These are phyloP conservation scores for Nakazawaea anatomiae DNA, from an alignment of 805 yeast genomes.

Conservation along the genomic window DNA sequence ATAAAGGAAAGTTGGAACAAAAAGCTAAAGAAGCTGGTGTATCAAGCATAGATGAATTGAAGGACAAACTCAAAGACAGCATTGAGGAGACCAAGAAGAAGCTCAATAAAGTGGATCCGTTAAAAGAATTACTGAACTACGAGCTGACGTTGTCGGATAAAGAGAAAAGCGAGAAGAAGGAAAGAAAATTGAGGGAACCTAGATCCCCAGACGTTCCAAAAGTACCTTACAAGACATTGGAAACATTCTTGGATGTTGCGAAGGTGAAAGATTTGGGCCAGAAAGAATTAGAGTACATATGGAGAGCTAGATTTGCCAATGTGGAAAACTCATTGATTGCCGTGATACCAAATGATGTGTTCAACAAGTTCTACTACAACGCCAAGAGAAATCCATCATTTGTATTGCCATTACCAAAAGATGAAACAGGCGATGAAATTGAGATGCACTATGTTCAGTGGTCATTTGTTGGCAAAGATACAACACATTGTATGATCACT, in stretches of 20 bases:
- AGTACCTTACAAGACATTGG: constrained; percentile 64
- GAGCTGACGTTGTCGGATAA: constrained; percentile 20
- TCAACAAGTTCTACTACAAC: constrained; percentile 51
- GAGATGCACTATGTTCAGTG: constrained; percentile 94
- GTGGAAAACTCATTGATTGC: constrained; percentile 63
- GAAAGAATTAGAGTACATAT: constrained; percentile 68
- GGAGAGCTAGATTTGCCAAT: constrained; percentile 81
- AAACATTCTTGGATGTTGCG: constrained; percentile 63
- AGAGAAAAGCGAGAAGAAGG: constrained; percentile 17
- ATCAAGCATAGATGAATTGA: constrained; percentile 49
- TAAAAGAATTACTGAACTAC: constrained; percentile 55
- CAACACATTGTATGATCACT: constrained; percentile 86
- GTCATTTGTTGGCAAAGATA: constrained; percentile 78
- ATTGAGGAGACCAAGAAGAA: constrained; percentile 51
- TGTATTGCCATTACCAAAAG: constrained; percentile 84
- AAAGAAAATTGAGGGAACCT: constrained; percentile 29
- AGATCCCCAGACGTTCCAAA: constrained; percentile 22
- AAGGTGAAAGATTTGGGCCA: constrained; percentile 51
- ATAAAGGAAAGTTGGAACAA: constrained; percentile 33
- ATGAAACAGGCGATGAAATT: constrained; percentile 36
- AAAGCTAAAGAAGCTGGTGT: constrained; percentile 38
- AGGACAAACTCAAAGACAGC: constrained; percentile 54
- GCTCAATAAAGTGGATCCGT: constrained; percentile 61
- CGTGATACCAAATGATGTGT: constrained; percentile 49
- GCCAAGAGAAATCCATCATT: constrained; percentile 78